Base-by-base conservation (phyloP, 1,284 basidiomycete genomes). In the Puccinia brachypodii region DNA sequence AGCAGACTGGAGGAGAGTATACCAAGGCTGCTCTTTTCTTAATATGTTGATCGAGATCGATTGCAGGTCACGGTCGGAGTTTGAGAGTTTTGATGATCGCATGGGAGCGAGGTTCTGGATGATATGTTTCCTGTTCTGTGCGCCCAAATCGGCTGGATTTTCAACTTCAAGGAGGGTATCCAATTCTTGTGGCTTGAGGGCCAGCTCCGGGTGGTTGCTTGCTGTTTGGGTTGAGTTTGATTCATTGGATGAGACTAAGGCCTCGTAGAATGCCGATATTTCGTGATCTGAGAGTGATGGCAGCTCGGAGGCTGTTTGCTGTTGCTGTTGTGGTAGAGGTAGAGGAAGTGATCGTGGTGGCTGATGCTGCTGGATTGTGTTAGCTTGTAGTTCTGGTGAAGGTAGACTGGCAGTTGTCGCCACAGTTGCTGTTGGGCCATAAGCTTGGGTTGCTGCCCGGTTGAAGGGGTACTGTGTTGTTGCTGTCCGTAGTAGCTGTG, bases 1-100 rank as follows among this genome's bases (percentile, higher is more conserved):
- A 44, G 74, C 58, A 76, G 74, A 76, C 28, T 76, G 56, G 22
- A 76, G 74, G 36, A 76, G 74, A 64, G 58, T 14, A 40, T 60
- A 62, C 74, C 74, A 76, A 14, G 56, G 74, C 19, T 16, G 19
- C 25, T 76, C 38, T 31, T 60, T 76, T n/a, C 44, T 76, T 19
- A 76, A n/a, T 7, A 76, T 76, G 14, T n/a, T 38, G 16, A 76
- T 62, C 3, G 74, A 62, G 14, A 42, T 38, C 8, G 53, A 40
- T 76, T 60, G 53, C 14, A 76, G 33, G 16, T 42, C 56, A 42
- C 38, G 72, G 2, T 74, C 72, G 31, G 31, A 28, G 16, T 22
- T 50, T 31, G 62, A 68, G 4, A 66, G 33, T 68, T 60, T 62
- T 56, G 66, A 16, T 42, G 62, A 60, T 58, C 7, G 53, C 38